phyloP scores from a whole-genome alignment of 805 yeast genomes.

The Candida ortonii region DNA sequence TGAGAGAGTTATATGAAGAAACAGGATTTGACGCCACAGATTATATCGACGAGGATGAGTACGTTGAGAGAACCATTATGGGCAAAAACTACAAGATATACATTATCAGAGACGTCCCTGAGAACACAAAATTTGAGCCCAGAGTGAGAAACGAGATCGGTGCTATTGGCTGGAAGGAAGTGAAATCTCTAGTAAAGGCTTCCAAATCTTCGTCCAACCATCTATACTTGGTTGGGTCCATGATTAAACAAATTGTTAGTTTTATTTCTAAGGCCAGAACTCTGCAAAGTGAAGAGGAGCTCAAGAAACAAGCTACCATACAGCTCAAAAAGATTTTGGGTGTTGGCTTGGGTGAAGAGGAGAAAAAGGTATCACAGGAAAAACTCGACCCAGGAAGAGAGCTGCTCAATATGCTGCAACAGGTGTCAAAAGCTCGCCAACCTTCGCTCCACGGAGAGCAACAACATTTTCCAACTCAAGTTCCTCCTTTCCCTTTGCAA shows the following conservation, averaged over 20 bases:
- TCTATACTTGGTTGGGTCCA: slow-evolving; percentile 46
- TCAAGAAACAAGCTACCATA: slow-evolving; percentile 61
- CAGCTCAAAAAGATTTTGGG: slow-evolving; percentile 66
- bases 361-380: slow-evolving; percentile 21
- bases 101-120: slow-evolving; percentile 74
- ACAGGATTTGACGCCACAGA: slow-evolving; percentile 83
- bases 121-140: slow-evolving; percentile 71
- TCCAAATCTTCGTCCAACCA: slow-evolving; percentile 30
- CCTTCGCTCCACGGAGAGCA: slow-evolving; percentile 11
- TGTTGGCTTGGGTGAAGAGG: slow-evolving; percentile 38
- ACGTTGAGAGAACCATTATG: slow-evolving; percentile 71
- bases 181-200: slow-evolving; percentile 41
- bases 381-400: slow-evolving; percentile 73
- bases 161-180: slow-evolving; percentile 74
- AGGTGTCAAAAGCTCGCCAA: slow-evolving; percentile 37
- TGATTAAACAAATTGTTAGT: slow-evolving; percentile 48
- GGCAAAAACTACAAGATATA: slow-evolving; percentile 87
- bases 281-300: slow-evolving; percentile 49
- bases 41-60: slow-evolving; percentile 65
- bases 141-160: slow-evolving; percentile 85
- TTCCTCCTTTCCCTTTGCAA: slow-evolving; percentile 7
- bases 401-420: slow-evolving; percentile 57
- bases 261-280: slow-evolving; percentile 58
- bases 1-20: slow-evolving; percentile 90
- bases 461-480: neutral